These are phyloP conservation scores for Zygotorulaspora florentina DNA, from an alignment of 805 yeast genomes.

Conservation along the genomic window DNA sequence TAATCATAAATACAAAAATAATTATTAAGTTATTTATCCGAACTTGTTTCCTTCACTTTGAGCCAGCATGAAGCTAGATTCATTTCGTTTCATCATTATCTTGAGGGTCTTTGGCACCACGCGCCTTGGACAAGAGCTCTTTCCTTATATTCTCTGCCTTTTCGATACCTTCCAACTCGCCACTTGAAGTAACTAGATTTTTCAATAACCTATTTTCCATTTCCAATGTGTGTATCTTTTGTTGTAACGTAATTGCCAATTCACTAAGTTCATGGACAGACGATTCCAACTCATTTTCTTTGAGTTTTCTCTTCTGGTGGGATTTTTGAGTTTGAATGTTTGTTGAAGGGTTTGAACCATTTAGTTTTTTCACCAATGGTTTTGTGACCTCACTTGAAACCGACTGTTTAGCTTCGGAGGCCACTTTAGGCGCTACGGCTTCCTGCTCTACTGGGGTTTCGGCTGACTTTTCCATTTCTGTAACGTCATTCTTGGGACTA, in stretches of 20 bases:
- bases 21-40: not conserved
- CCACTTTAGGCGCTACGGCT: no score
- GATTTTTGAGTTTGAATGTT: slow-evolving; percentile 9
- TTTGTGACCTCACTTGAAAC: not conserved
- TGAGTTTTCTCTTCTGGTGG: slow-evolving; percentile 70
- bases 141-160: slow-evolving; percentile 51
- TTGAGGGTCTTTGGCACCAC: not conserved
- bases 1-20: not conserved
- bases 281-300: slow-evolving; percentile 87
- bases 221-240: slow-evolving; percentile 75
- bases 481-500: no score
- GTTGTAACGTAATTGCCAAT: slow-evolving; percentile 59
- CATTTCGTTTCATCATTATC: no score
- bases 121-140: slow-evolving; percentile 6
- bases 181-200: slow-evolving; percentile 78
- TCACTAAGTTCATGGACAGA: slow-evolving; percentile 70
- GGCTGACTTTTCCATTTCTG: no score
- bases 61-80: no score
- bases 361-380: slow-evolving; percentile 1
- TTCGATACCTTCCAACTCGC: slow-evolving; percentile 49
- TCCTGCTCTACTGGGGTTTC: no score
- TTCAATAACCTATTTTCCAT: slow-evolving; percentile 88
- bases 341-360: slow-evolving; percentile 1
- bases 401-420: not conserved
- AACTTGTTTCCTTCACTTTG: not conserved